Percentiles rank a stretch among this genome's conserved stretches.
These are phyloP conservation scores for Musa balbisiana DNA, from an alignment of 202 grass and related monocot genomes.

Conservation along the genomic window DNA sequence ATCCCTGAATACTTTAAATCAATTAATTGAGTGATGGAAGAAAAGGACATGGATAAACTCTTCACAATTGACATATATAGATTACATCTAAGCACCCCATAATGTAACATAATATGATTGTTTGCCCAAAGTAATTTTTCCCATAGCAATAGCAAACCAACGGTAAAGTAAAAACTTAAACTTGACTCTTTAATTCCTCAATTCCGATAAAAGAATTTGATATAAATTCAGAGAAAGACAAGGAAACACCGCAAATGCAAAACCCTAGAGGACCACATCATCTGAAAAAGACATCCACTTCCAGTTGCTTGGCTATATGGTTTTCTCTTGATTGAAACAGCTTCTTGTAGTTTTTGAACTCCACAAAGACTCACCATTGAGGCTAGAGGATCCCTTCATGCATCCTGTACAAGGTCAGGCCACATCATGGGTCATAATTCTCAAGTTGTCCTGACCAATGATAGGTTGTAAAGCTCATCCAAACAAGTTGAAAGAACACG, in stretches of 20 bases:
- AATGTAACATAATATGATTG: too few relatives aligned
- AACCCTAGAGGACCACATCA: not conserved
- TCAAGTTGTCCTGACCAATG: too few relatives aligned
- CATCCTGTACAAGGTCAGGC: not conserved
- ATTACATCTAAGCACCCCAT: not conserved
- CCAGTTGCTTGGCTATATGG: not conserved
- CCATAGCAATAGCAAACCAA: too few relatives aligned
- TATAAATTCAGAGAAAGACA: too few relatives aligned
- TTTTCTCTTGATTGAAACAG: not conserved
- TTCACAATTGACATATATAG: not conserved
- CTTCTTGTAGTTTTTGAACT: not conserved
- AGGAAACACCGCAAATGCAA: too few relatives aligned
- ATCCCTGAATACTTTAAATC: not conserved
- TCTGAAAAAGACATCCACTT: not conserved
- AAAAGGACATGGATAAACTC: not conserved
- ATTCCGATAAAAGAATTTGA: too few relatives aligned
- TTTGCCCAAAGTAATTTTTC: too few relatives aligned
- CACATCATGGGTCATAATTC: too few relatives aligned
- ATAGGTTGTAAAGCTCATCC: too few relatives aligned
- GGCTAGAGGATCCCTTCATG: not conserved
- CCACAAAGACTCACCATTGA: not conserved
- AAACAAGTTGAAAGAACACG: too few relatives aligned
- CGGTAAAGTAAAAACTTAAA: too few relatives aligned
- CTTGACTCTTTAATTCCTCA: too few relatives aligned
- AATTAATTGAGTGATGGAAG: not conserved